phyloP scores from a whole-genome alignment of 306 rosid species.

The Vigna nakashimae region DNA sequence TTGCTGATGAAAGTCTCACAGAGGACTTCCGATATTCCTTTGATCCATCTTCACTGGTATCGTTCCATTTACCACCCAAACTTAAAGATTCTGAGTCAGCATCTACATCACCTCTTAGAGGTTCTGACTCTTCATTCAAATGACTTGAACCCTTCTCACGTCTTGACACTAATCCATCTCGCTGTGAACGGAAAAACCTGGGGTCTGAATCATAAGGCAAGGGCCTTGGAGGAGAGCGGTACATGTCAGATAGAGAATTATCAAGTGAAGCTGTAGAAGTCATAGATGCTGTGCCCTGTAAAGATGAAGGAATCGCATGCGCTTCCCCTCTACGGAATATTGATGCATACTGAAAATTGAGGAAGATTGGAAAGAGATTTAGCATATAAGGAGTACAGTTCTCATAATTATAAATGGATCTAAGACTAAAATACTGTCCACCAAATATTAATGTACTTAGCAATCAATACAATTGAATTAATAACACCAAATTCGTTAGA shows the following conservation, averaged over 20 bases:
- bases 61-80: conserved; percentile 73
- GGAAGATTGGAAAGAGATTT: conserved; percentile 32
- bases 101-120: conserved; percentile 77
- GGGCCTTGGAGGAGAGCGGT: conserved; percentile 98
- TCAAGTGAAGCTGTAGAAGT: conserved; percentile 76
- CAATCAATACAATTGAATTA: conserved; percentile 18
- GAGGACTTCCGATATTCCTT: conserved; percentile 75
- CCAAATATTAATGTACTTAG: neutral
- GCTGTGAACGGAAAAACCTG: conserved; percentile 72
- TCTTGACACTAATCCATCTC: conserved; percentile 79
- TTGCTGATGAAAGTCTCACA: conserved; percentile 68
- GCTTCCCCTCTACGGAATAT: conserved; percentile 84
- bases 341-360: conserved; percentile 70
- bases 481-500: conserved; percentile 26
- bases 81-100: conserved; percentile 67
- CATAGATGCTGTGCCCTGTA: conserved; percentile 80
- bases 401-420: neutral
- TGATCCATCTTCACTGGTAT: conserved; percentile 72
- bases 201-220: conserved; percentile 97
- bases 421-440: neutral
- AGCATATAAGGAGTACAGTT: conserved; percentile 29
- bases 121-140: conserved; percentile 86
- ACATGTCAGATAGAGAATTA: conserved; percentile 82
- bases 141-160: conserved; percentile 96
- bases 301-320: conserved; percentile 75